Percentiles rank a stretch among this genome's conserved stretches.
phyloP scores from a whole-genome alignment of 164 flowering plant species.

The Stephania cephalantha region DNA sequence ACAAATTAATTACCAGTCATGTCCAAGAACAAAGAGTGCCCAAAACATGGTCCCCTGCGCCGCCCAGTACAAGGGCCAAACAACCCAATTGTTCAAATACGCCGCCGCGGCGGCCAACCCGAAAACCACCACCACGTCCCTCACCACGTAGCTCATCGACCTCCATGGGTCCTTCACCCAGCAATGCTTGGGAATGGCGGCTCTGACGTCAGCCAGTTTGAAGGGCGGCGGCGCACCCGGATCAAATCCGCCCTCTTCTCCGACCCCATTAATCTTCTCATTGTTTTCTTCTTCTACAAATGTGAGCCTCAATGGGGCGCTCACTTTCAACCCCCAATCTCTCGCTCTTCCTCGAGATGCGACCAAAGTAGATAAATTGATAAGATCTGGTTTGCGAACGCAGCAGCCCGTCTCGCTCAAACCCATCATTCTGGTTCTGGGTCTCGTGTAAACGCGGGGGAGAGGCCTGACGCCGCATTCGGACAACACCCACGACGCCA shows the following conservation, averaged over 20 bases:
- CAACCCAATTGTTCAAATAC: constrained; percentile 42
- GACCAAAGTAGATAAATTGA: too few relatives aligned
- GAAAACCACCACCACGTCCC: constrained; percentile 51
- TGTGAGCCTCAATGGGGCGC: constrained; percentile 19
- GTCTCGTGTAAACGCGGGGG: constrained; percentile 16
- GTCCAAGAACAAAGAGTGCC: constrained; percentile 90
- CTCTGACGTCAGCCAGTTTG: constrained; percentile 60
- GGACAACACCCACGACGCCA: constrained; percentile 31
- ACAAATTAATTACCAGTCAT: constrained; percentile 57
- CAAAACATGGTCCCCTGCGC: constrained; percentile 92
- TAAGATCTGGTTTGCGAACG: constrained; percentile 19
- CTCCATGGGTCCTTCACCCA: constrained; percentile 83
- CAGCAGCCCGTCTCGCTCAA: not conserved
- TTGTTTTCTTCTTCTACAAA: constrained; percentile 12
- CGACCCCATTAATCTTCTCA: constrained; percentile 8
- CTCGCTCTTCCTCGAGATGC: constrained; percentile 6
- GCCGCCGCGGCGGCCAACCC: constrained; percentile 46
- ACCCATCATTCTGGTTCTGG: constrained; percentile 18
- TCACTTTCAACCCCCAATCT: constrained; percentile 23
- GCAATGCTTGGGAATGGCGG: constrained; percentile 84
- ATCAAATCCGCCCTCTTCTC: constrained; percentile 32
- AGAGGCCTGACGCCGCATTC: constrained; percentile 41
- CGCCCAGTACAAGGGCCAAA: constrained; percentile 87
- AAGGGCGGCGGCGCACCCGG: constrained; percentile 74
- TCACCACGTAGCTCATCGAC: constrained; percentile 62